These are phyloP conservation scores for Diaporthe destruens DNA, from an alignment of 2,329 filamentous ascomycete species.

Conservation along the genomic window DNA sequence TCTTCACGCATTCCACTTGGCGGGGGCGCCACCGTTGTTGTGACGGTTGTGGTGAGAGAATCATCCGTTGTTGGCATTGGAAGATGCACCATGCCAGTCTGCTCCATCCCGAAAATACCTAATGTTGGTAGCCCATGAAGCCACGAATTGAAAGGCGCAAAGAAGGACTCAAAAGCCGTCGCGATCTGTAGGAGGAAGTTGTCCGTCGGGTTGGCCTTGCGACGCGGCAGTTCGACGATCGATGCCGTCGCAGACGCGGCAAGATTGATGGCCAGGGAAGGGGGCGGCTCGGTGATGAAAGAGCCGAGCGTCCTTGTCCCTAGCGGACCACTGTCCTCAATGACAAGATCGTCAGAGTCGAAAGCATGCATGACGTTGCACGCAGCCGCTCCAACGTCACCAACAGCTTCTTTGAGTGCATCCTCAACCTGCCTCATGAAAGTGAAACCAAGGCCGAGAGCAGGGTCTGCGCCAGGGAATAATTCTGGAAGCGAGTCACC, in stretches of 20 bases:
- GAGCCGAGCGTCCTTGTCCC: slow-evolving; percentile 43
- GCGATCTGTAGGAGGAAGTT: slow-evolving; percentile 41
- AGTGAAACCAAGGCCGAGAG: slow-evolving; percentile 40
- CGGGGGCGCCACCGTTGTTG: slow-evolving; percentile 10
- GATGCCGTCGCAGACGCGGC: slow-evolving; percentile 38
- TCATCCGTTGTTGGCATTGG: slow-evolving; percentile 19
- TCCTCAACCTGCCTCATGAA: slow-evolving; percentile 42
- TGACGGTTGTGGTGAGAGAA: slow-evolving; percentile 10
- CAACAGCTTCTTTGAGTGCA: slow-evolving; percentile 42
- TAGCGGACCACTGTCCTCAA: slow-evolving; percentile 43
- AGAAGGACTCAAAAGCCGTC: slow-evolving; percentile 34
- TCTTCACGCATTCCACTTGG: slow-evolving; percentile 8
- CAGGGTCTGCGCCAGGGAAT: slow-evolving; percentile 42
- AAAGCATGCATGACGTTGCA: slow-evolving; percentile 44
- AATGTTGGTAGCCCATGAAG: slow-evolving; percentile 34
- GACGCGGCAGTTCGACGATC: slow-evolving; percentile 31
- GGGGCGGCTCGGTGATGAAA: slow-evolving; percentile 43
- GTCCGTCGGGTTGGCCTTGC: slow-evolving; percentile 41
- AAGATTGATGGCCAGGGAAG: slow-evolving; percentile 40
- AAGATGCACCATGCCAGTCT: slow-evolving; percentile 34
- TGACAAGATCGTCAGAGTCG: slow-evolving; percentile 43
- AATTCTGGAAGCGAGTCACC: slow-evolving; percentile 41
- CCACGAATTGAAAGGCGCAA: slow-evolving; percentile 37
- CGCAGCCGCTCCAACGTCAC: slow-evolving; percentile 39
- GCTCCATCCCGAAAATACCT: slow-evolving; percentile 35